Evolutionary conservation across 192 early-diverging fungal species (phyloP), one percentile per base, ranked within the genome.

Genomic region (Coemansia furcata): DNA sequence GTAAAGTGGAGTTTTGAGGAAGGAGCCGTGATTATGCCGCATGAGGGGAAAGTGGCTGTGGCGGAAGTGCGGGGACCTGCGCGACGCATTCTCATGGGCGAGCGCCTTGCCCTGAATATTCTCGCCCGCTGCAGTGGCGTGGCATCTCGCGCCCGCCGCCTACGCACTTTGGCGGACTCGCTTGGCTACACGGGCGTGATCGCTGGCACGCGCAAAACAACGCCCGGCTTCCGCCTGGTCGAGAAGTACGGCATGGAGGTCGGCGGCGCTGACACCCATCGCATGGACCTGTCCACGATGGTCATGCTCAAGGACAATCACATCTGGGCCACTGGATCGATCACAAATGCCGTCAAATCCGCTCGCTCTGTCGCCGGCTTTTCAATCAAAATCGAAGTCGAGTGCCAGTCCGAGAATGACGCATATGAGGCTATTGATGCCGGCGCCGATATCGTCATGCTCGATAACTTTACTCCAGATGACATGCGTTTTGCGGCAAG

Each of bases 241-340:
- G 97, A 99, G 74, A 99, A 99, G 71, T 99, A 99, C 76, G 97
- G 93, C 30, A 95, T 96, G 87, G 81, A 95, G 23, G 94, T 99
- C 21, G 97, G 97, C 40, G 97, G 97, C 39, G 90, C 93, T 49
- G 97, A 99, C 73, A 95, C 94, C 0, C 97, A 99, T 77, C 95
- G 97, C 42, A 91, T 94, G 88, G 95, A 98, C 77, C 85, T 99
- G 57, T 97, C 95, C 4, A 89, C 93, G 15, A 97, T 98, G 95
- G 92, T 99, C 60, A 99, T 99, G 97, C 86, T 99, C 55, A 99
- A 99, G 80, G 97, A 99, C 84, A 98, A 99, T 83, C 97, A 99
- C 68, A 90, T 99, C 63, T 99, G 97, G 97, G 88, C 88, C 61
- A 88, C 87, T 43, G 90, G 97, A 0, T 97, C 95, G 0, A 97